A percentile compares a stretch with the other conserved stretches of the same genome.
These are phyloP conservation scores for Penicillium canescens DNA, from an alignment of 495 filamentous ascomycete genomes.

Conservation along the genomic window DNA sequence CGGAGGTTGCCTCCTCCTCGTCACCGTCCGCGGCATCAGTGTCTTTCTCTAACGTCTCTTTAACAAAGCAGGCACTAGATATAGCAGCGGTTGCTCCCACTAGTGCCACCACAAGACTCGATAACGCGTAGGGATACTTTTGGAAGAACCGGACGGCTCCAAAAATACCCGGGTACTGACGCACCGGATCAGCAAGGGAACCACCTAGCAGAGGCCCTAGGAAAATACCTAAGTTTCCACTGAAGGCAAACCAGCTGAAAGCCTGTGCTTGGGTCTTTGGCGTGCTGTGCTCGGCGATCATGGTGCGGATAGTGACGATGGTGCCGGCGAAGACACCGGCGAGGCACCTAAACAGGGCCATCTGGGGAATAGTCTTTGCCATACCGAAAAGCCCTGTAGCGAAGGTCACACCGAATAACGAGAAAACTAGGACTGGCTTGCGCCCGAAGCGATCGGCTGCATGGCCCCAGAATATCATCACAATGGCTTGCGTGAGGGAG, in stretches of 20 bases:
- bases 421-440: conserved; percentile 65
- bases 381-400: conserved; percentile 63
- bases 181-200: conserved; percentile 58
- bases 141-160: conserved; percentile 54
- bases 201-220: conserved; percentile 66
- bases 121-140: conserved; percentile 63
- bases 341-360: conserved; percentile 64
- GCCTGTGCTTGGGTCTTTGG: conserved; percentile 63
- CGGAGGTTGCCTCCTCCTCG: conserved; percentile 3
- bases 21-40: conserved; percentile 5
- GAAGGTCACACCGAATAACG: conserved; percentile 57
- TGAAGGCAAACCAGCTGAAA: conserved; percentile 73
- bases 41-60: conserved; percentile 53
- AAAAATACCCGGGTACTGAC: conserved; percentile 57
- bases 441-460: conserved; percentile 66
- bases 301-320: conserved; percentile 67
- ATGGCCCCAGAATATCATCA: conserved; percentile 62
- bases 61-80: conserved; percentile 47
- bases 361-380: conserved; percentile 59
- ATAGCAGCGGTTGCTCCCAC: conserved; percentile 52
- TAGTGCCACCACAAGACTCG: conserved; percentile 52
- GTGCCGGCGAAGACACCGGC: conserved; percentile 70
- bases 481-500: conserved; percentile 64
- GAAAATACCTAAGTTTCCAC: conserved; percentile 68
- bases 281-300: conserved; percentile 70